Evolutionary conservation across 2,329 filamentous ascomycete species (phyloP).

Genomic region (Chaetothyriales sp.): DNA sequence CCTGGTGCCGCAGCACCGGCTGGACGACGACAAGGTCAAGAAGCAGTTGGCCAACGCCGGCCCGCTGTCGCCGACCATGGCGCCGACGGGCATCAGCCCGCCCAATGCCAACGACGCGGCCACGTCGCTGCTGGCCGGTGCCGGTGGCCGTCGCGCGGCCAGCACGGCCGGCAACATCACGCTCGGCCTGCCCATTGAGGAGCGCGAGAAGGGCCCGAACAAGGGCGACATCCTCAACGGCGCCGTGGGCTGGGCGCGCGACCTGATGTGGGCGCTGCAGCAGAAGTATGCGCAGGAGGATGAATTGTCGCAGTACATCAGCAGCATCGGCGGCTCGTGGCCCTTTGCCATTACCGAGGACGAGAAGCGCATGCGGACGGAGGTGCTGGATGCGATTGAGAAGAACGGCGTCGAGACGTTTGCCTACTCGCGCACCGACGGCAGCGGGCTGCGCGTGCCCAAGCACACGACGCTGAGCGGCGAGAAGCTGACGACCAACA

Average conservation of each 20-base stretch:
- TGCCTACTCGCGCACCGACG: slow-evolving; percentile 68
- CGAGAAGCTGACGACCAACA: slow-evolving; percentile 47
- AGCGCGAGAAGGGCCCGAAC: slow-evolving; percentile 97
- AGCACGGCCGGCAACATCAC: slow-evolving; percentile 72
- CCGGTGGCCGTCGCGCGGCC: slow-evolving; percentile 66
- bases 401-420: slow-evolving; percentile 67
- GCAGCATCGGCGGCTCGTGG: slow-evolving; percentile 58
- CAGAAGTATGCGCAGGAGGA: slow-evolving; percentile 81
- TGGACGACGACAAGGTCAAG: slow-evolving; percentile 93
- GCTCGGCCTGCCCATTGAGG: slow-evolving; percentile 80
- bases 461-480: slow-evolving; percentile 87
- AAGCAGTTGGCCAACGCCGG: slow-evolving; percentile 91
- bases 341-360: slow-evolving; percentile 80
- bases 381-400: slow-evolving; percentile 73
- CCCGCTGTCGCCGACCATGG: slow-evolving; percentile 70
- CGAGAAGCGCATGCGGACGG: slow-evolving; percentile 87
- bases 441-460: slow-evolving; percentile 77
- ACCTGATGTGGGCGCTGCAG: slow-evolving; percentile 94
- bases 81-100: slow-evolving; percentile 51
- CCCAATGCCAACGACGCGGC: slow-evolving; percentile 46
- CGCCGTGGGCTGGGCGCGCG: slow-evolving; percentile 89
- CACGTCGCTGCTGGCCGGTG: slow-evolving; percentile 76
- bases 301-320: slow-evolving; percentile 64
- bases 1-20: slow-evolving; percentile 76
- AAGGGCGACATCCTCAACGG: slow-evolving; percentile 98